A percentile compares a stretch with the other conserved stretches of the same genome.
Evolutionary conservation across 2,329 filamentous ascomycete genomes (phyloP).

Genomic region (Aureobasidium uvarum): DNA sequence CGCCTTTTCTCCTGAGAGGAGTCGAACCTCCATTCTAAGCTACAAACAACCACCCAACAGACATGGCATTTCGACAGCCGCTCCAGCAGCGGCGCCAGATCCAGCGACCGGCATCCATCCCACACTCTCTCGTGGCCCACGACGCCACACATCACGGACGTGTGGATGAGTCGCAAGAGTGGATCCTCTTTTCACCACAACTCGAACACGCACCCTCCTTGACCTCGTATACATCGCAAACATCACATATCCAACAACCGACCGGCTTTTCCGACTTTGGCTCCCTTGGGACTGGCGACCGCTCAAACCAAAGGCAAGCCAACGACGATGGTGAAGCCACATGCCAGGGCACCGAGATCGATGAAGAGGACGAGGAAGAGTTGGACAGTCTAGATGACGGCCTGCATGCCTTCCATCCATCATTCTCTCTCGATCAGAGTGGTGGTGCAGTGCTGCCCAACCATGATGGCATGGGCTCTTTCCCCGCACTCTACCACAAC

Average conservation of each 20-base stretch:
- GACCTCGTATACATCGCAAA: constrained; percentile 66
- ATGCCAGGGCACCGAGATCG: constrained; percentile 44
- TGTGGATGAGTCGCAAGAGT: constrained; percentile 79
- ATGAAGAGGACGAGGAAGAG: constrained; percentile 69
- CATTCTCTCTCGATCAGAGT: constrained; percentile 55
- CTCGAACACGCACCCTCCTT: constrained; percentile 59
- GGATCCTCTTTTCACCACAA: constrained; percentile 80
- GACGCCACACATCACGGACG: constrained; percentile 42
- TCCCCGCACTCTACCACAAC: constrained; percentile 57
- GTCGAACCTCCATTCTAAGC: background rate
- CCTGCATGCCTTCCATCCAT: constrained; percentile 74
- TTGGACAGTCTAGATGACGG: constrained; percentile 93
- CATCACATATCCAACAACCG: constrained; percentile 63
- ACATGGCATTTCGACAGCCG: constrained; percentile 39
- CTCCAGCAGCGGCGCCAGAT: constrained; percentile 37
- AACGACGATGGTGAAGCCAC: constrained; percentile 46
- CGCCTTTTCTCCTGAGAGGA: background rate
- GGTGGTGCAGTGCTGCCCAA: constrained; percentile 74
- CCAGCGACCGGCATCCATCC: constrained; percentile 32
- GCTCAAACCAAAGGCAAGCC: constrained; percentile 54
- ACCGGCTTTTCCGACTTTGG: constrained; percentile 78
- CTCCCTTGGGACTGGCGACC: constrained; percentile 68
- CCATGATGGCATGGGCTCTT: constrained; percentile 89
- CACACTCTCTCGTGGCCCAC: constrained; percentile 33
- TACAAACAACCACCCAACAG: background rate